A percentile compares a stretch with the other conserved stretches of the same genome.
phyloP scores from a whole-genome alignment of 768 basidiomycete species.

The Dioszegia aurantiaca region DNA sequence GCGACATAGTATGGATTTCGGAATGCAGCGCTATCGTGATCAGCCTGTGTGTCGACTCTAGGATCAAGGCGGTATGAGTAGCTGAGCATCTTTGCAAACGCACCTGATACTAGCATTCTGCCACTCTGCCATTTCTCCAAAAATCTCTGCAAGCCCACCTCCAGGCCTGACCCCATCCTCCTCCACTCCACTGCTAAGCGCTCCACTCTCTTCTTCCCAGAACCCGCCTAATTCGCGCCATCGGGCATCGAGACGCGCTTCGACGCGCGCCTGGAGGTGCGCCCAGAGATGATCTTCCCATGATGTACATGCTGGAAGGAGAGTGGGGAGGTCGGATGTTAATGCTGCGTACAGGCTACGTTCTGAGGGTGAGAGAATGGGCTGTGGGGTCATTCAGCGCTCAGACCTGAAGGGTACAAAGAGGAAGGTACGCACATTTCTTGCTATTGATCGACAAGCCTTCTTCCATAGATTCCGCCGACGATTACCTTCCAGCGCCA shows the following conservation, averaged over 20 bases:
- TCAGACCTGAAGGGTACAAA: not conserved
- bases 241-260: slow-evolving; percentile 59
- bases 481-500: slow-evolving; percentile 62
- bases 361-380: slow-evolving; percentile 63
- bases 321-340: slow-evolving; percentile 63
- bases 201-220: slow-evolving; percentile 66
- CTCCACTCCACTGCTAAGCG: slow-evolving; percentile 49
- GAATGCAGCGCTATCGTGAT: slow-evolving; percentile 27
- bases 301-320: slow-evolving; percentile 70
- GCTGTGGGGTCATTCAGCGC: slow-evolving; percentile 2
- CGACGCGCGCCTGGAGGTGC: slow-evolving; percentile 69
- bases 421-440: slow-evolving; percentile 59
- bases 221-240: slow-evolving; percentile 62
- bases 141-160: slow-evolving; percentile 49
- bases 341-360: slow-evolving; percentile 86
- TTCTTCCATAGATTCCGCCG: slow-evolving; percentile 81
- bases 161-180: slow-evolving; percentile 66
- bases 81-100: no score
- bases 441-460: slow-evolving; percentile 72
- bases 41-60: not conserved
- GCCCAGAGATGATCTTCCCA: slow-evolving; percentile 99
- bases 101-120: slow-evolving; percentile 46
- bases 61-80: slow-evolving; percentile 18
- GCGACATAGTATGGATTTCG: slow-evolving; percentile 52
- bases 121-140: slow-evolving; percentile 43